Conservation (phyloP, 192 early-diverging fungal genomes). For the Chytriomyces hyalinus region DNA sequence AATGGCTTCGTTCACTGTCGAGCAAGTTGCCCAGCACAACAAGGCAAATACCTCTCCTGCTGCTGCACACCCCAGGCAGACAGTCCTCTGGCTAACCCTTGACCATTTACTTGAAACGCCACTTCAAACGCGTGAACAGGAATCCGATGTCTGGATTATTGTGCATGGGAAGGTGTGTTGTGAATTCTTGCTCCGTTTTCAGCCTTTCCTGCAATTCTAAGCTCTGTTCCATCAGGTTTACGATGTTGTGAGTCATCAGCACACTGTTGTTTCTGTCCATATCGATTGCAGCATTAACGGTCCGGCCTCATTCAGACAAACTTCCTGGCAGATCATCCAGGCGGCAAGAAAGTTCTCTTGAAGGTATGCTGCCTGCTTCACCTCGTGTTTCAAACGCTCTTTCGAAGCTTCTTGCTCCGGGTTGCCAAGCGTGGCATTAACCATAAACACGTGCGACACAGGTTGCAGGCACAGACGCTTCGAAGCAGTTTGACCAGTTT, state of each 20-base stretch:
- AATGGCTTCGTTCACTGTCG: conserved; percentile 21
- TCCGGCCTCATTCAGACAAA: conserved; percentile 5
- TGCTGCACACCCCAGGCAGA: neutral
- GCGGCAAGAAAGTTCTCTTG: conserved; percentile 64
- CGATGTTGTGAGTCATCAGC: conserved; percentile 25
- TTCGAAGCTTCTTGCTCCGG: neutral
- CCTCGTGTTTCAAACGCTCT: conserved; percentile 5
- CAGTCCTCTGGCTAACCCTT: neutral
- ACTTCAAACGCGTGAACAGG: conserved; percentile 10
- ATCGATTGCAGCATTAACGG: neutral
- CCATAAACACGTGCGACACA: conserved; percentile 39
- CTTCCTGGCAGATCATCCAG: conserved; percentile 46
- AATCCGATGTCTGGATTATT: conserved; percentile 36
- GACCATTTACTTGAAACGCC: neutral
- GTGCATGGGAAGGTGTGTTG: conserved; percentile 32
- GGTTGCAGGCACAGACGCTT: conserved; percentile 79
- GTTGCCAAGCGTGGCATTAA: neutral
- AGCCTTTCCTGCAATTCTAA: neutral
- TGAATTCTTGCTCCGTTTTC: neutral
- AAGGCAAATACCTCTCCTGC: conserved; percentile 20
- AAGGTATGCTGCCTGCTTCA: conserved; percentile 40
- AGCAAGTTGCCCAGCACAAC: conserved; percentile 35
- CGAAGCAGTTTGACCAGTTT: conserved; percentile 87
- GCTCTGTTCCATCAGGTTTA: conserved; percentile 16
- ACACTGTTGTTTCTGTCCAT: neutral